Base-by-base conservation (phyloP, 805 yeast species). In the Kodamaea laetipori region DNA sequence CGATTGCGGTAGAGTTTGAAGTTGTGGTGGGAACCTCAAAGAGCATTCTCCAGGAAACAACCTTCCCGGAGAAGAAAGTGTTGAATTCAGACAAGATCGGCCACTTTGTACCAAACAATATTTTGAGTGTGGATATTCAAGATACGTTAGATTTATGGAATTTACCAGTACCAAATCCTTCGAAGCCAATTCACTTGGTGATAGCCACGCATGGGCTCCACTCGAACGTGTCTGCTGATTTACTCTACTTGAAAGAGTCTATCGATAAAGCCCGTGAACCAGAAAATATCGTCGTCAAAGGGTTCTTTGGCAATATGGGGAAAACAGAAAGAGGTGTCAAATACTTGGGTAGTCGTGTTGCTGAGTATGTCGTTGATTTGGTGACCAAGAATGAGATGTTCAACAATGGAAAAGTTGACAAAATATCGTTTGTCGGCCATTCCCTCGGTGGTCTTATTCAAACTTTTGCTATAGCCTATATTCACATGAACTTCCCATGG, bases 361-460 rank as follows among this genome's bases (percentile, higher is more conserved):
- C 89, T 0, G 82, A 83, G 47, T 88, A 75, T 61, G 67, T 92
- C 17, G 73, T 82, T 4, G 82, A 80, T 23, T 66, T 84, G 37
- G 66, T 73, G 13, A 54, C 73, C 1, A 72, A 74, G 25, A 66
- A 70, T 42, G 75, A 71, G 17, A 54, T 68, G 4, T 58, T 63
- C 21, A 55, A 55, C 19, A 50, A 61, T 27, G 64, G 65, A 1
- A 64, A 52, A 35, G 80, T 88, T 6, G 62, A 64, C 9, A 80
- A 80, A 53, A 80, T 92, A 4, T 92, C 98, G 2, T 90, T 94
- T 55, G 70, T 94, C 15, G 96, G 94, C 1, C 99, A 94, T 63
- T 92, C 98, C 0, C 68, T 94, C 18, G 99, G 99, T 12, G 99
- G 99, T 0, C 78, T 87, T 12, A 86, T 86, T 7, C 97, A 92